Base-by-base conservation (phyloP, 345 rosid genomes). In the Syzygium grande region DNA sequence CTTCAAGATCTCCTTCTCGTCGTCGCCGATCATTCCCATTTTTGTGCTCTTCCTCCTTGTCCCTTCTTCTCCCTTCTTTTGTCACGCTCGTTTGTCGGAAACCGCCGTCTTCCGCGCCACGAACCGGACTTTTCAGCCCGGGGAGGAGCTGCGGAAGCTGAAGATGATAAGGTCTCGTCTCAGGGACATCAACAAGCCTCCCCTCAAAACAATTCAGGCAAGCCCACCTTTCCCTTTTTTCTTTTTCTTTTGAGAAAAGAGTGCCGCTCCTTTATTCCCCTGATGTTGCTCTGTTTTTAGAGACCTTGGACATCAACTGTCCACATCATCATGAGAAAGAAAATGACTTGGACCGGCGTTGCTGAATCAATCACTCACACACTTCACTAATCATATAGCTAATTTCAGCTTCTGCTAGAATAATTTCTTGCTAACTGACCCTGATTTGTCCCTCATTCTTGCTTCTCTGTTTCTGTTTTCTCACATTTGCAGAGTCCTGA, bases 191-290 rank as follows among this genome's bases (percentile, higher is more conserved):
- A 98, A 98, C 96, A 98, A 96, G 91, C 96, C 98, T 23, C 87
- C 97, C 27, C 87, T 96, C 73, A 95, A 96, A 94, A 94, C 99
- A 54, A 94, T 97, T 90, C 97, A 95, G 97, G 99, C 87, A 95
- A 89, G 43, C 88, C 65, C 51, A 79, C 84, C 80, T 46, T 22
- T 54, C 86, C 15, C 52, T 56, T 55, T 65, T 86, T 84, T 83
- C 84, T 73, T 87, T 85, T 90, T 59, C 85, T 80, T 85, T 55
- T 23, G 27, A 7, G 38, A 29, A 61, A 65, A 30, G 38, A 29
- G 77, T n/a, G 34, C 88, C 51, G 86, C 92, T 85, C 65, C 84
- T 86, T 73, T 34, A 15, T 38, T 25, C 77, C 16, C 27, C 89
- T 49, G n/a, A 49, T 11, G 12, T 61, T 9, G 30, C 61, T 49